These are phyloP conservation scores for Tilletia indica DNA, from an alignment of 1,284 basidiomycete genomes.

Conservation along the genomic window DNA sequence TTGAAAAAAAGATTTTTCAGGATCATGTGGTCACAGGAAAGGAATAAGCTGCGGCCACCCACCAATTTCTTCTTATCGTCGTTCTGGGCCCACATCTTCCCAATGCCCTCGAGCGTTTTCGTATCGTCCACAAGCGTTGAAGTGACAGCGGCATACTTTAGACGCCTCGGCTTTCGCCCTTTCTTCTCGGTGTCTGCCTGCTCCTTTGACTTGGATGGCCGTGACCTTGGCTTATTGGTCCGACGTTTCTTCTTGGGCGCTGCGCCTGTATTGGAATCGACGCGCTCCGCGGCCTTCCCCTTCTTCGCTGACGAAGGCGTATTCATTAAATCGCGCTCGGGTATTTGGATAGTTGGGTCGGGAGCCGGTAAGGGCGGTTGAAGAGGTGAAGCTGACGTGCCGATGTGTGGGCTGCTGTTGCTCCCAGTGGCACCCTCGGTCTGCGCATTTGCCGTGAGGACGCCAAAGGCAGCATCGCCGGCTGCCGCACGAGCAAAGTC, in stretches of 20 bases:
- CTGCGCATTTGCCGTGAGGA: too few species aligned
- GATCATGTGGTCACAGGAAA: not conserved
- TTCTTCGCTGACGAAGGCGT: not conserved
- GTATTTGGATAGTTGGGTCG: too few species aligned
- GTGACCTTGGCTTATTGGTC: not conserved
- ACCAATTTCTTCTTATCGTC: slow-evolving; percentile 10
- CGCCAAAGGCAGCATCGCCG: too few species aligned
- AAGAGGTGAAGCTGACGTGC: too few species aligned
- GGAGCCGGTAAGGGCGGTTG: too few species aligned
- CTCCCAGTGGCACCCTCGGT: too few species aligned
- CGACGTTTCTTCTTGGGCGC: slow-evolving; percentile 10
- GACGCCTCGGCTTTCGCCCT: not conserved
- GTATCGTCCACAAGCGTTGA: slow-evolving; percentile 1
- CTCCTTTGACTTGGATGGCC: too few species aligned
- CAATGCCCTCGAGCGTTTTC: slow-evolving; percentile 15
- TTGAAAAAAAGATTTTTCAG: not conserved
- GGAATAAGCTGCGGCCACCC: not conserved
- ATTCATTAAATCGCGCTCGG: not conserved
- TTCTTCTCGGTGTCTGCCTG: not conserved
- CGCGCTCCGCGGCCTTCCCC: not conserved
- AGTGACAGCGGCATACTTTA: not conserved
- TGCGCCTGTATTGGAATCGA: not conserved
- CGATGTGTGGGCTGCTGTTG: too few species aligned
- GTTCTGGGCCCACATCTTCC: slow-evolving; percentile 6
- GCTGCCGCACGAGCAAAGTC: slow-evolving; percentile 6